These are phyloP conservation scores for Piromyces sp. DNA, from an alignment of 192 early-diverging fungal species.

Conservation along the genomic window DNA sequence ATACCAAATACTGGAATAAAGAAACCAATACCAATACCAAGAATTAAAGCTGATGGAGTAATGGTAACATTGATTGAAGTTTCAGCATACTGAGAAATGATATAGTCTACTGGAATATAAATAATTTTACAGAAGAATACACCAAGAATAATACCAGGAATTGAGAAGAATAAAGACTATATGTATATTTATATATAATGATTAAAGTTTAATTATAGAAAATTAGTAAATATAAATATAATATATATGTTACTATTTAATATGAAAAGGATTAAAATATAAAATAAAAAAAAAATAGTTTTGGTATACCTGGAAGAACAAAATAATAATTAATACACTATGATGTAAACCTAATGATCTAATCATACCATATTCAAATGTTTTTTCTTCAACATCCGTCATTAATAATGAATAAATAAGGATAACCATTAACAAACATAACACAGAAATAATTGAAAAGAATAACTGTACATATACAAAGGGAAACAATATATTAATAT, in stretches of 20 bases:
- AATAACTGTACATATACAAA: neutral
- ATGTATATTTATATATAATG: no score
- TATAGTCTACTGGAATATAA: slow-evolving; percentile 6
- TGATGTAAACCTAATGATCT: slow-evolving; percentile 11
- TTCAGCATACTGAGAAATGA: slow-evolving; percentile 5
- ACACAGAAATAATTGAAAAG: slow-evolving; percentile 10
- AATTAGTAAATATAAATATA: no score
- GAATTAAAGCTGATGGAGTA: neutral
- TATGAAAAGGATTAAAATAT: no score
- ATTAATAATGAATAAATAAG: slow-evolving; percentile 15
- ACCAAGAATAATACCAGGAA: slow-evolving; percentile 9
- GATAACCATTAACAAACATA: slow-evolving; percentile 5
- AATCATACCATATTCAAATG: slow-evolving; percentile 18
- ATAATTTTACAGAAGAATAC: slow-evolving; percentile 7
- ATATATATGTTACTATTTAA: no score
- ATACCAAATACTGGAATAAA: slow-evolving; percentile 10
- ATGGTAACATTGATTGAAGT: neutral
- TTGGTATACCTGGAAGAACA: slow-evolving; percentile 7
- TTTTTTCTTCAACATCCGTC: slow-evolving; percentile 15
- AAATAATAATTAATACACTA: slow-evolving; percentile 3
- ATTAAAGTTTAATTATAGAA: no score
- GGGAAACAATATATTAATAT: neutral
- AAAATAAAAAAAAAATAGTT: no score
- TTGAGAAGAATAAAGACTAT: slow-evolving; percentile 6
- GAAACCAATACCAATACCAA: slow-evolving; percentile 7